phyloP scores from a whole-genome alignment of 371 early-diverging fungal species.

The Fennellomyces sp. region DNA sequence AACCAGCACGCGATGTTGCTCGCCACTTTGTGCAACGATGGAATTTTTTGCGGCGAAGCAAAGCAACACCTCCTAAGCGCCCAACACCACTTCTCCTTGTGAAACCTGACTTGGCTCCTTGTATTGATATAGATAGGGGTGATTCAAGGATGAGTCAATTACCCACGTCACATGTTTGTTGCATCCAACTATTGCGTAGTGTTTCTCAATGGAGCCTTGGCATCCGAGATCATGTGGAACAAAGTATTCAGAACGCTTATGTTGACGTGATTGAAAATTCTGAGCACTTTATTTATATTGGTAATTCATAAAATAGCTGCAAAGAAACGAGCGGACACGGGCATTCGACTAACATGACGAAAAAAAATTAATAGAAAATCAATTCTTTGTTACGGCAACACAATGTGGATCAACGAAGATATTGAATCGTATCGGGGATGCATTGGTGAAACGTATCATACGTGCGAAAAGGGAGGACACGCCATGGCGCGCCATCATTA shows the following conservation, averaged over 20 bases:
- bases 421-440: conserved; percentile 75
- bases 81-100: not conserved
- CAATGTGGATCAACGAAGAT: conserved; percentile 44
- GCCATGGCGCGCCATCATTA: conserved; percentile 79
- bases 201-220: conserved; percentile 73
- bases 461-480: conserved; percentile 62
- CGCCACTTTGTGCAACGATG: conserved; percentile 94
- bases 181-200: conserved; percentile 72
- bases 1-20: conserved; percentile 81
- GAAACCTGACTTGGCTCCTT: not conserved
- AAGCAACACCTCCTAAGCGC: conserved; percentile 56
- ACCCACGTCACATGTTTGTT: conserved; percentile 62
- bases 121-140: conserved; percentile 67
- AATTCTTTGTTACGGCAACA: conserved; percentile 76
- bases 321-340: not conserved
- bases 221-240: conserved; percentile 54
- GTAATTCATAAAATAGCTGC: not conserved
- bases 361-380: no score
- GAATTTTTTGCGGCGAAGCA: conserved; percentile 81
- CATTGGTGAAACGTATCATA: conserved; percentile 75
- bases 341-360: no score
- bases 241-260: conserved; percentile 88
- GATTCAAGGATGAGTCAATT: conserved; percentile 64
- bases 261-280: conserved; percentile 75
- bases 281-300: conserved; percentile 90